Conservation (phyloP, 257 asterid species). For the Nicotiana knightiana region DNA sequence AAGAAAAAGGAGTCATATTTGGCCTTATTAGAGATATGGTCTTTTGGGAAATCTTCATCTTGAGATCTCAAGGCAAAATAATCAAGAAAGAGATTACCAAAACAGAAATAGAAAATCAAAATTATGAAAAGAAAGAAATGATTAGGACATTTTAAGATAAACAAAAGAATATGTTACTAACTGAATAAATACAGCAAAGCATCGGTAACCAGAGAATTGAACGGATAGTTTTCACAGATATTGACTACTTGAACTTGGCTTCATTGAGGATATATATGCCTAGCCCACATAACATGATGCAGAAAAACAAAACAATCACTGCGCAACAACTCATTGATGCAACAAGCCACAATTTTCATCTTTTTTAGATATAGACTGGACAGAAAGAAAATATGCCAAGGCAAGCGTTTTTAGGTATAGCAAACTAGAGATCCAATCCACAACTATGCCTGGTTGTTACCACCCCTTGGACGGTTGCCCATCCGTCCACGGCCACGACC, state of each 20-base stretch:
- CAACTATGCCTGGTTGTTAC: constrained; percentile 53
- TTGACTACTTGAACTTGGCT: constrained; percentile 24
- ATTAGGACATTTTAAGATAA: not conserved
- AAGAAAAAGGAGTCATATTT: not conserved
- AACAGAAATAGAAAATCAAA: not conserved
- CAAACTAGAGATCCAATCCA: constrained; percentile 17
- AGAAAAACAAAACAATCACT: constrained; percentile 19
- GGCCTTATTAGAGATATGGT: not conserved
- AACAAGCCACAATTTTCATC: constrained; percentile 16
- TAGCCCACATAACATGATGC: constrained; percentile 13
- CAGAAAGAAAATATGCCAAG: constrained; percentile 20
- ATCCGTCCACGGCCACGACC: constrained; percentile 46
- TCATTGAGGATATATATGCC: constrained; percentile 10
- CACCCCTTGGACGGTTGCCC: constrained; percentile 47
- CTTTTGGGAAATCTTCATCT: no score
- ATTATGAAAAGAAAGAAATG: not conserved
- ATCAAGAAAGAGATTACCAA: not conserved
- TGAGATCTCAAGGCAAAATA: not conserved
- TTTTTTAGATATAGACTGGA: constrained; percentile 11
- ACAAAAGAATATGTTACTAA: not conserved
- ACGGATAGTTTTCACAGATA: constrained; percentile 7
- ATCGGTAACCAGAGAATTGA: constrained; percentile 11
- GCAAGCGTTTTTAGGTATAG: constrained; percentile 2
- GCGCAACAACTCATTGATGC: constrained; percentile 1
- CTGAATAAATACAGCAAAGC: constrained; percentile 22